Evolutionary conservation across 2,329 filamentous ascomycete genomes (phyloP).

Genomic region (Colletotrichum coccodes): DNA sequence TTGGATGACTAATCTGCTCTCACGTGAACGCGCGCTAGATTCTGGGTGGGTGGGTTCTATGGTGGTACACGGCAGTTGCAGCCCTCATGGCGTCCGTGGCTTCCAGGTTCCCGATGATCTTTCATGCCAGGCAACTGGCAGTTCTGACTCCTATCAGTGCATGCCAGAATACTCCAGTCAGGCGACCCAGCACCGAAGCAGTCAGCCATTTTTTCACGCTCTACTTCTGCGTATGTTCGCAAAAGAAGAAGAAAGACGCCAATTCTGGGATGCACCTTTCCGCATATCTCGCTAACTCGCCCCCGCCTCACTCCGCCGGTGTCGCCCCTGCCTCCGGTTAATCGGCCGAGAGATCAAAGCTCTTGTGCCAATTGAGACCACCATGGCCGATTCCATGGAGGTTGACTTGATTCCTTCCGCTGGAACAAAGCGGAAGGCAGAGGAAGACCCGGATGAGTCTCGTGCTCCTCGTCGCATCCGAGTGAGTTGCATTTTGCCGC

Average conservation of each 20-base stretch:
- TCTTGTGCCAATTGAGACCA: not conserved
- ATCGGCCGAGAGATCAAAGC: not conserved
- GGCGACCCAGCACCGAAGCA: not conserved
- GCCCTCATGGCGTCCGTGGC: not conserved
- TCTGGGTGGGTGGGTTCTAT: not conserved
- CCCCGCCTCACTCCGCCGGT: not conserved
- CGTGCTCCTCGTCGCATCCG: constrained; percentile 60
- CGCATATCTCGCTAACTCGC: not conserved
- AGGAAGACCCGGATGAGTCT: constrained; percentile 47
- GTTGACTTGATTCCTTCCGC: constrained; percentile 57
- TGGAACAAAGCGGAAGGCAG: constrained; percentile 62
- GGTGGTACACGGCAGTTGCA: no score
- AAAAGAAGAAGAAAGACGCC: not conserved
- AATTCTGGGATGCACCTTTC: not conserved
- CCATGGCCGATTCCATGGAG: constrained; percentile 45
- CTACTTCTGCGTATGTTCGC: not conserved
- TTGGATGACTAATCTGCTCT: not conserved
- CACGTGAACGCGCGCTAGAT: not conserved
- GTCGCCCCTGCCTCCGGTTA: not conserved
- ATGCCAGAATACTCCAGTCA: not conserved
- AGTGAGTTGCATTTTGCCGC: constrained; percentile 44
- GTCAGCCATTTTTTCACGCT: not conserved
- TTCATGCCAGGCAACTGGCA: not conserved
- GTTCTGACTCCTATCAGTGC: not conserved
- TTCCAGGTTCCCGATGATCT: not conserved